Percentiles rank a stretch among this genome's conserved stretches.
Evolutionary conservation across 345 rosid genomes (phyloP).

Genomic region (Toxicodendron radicans): DNA sequence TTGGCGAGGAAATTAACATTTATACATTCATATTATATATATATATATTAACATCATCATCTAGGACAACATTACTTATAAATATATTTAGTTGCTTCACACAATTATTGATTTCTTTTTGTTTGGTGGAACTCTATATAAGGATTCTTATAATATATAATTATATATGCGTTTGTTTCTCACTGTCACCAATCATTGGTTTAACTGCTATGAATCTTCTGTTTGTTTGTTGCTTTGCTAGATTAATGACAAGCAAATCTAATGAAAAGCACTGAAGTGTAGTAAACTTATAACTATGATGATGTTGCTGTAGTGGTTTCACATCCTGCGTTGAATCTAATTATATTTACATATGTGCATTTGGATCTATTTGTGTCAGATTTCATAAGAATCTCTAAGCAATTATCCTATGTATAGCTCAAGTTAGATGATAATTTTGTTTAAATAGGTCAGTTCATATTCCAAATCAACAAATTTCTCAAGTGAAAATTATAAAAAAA

Average conservation of each 20-base stretch:
- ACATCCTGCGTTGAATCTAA: too few relatives aligned
- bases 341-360: not conserved
- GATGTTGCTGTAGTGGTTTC: not conserved
- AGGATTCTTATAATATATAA: too few relatives aligned
- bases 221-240: not conserved
- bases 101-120: not conserved
- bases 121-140: not conserved
- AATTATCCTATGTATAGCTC: not conserved
- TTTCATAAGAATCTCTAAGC: not conserved
- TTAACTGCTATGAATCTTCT: not conserved
- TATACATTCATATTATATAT: not conserved
- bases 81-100: not conserved
- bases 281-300: not conserved
- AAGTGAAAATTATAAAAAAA: not conserved
- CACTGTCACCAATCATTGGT: not conserved
- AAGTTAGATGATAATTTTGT: not conserved
- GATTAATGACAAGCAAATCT: not conserved
- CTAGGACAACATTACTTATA: not conserved
- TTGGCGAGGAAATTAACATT: constrained; percentile 19
- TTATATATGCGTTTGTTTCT: not conserved
- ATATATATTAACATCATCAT: not conserved
- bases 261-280: not conserved
- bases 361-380: not conserved
- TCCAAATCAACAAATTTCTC: not conserved
- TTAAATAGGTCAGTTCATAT: not conserved